Evolutionary conservation across 345 rosid genomes (phyloP).

Genomic region (Kernera saxatilis): DNA sequence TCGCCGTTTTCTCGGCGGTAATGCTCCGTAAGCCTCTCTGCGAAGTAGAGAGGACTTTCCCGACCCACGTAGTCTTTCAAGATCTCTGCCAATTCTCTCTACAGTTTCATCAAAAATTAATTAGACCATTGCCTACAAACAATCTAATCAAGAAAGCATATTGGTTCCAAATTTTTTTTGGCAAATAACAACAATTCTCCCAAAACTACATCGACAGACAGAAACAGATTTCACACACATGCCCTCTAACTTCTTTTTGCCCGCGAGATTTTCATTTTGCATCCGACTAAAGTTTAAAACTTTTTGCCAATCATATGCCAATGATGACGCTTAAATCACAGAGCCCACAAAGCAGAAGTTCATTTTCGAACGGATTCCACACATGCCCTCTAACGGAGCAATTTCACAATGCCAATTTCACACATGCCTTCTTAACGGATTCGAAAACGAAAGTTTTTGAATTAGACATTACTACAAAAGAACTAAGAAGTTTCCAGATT

Average conservation of each 20-base stretch:
- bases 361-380: background rate
- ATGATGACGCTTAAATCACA: background rate
- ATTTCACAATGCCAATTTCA: no score
- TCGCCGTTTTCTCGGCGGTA: constrained; percentile 68
- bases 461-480: no score
- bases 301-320: background rate
- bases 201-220: background rate
- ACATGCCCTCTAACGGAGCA: no score
- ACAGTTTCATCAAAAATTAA: background rate
- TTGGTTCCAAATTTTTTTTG: background rate
- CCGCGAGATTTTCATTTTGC: background rate
- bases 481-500: background rate
- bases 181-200: background rate
- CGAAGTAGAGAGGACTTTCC: constrained; percentile 87
- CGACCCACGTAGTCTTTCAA: constrained; percentile 92
- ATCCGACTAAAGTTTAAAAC: background rate
- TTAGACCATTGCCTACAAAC: background rate
- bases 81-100: constrained; percentile 67
- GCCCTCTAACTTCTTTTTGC: background rate
- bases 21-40: constrained; percentile 83
- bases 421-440: no score
- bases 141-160: background rate
- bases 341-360: background rate
- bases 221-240: background rate
- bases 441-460: no score